phyloP scores from a whole-genome alignment of 2,329 filamentous ascomycete species.

The Penicillium hesseltinei region DNA sequence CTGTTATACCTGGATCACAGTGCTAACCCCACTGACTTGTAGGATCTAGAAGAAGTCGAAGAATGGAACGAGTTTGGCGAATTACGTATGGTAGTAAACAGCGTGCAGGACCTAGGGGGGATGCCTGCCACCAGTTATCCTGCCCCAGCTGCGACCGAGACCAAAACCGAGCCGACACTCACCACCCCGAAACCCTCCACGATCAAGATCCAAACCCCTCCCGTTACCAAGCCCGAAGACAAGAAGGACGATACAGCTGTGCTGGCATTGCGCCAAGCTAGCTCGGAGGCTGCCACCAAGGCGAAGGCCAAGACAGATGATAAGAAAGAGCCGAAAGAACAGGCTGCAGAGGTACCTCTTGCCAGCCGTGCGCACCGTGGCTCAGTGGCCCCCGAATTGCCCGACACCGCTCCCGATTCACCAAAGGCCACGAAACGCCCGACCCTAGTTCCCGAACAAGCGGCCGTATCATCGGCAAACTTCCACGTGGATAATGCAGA shows the following conservation, averaged over 20 bases:
- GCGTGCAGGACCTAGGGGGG: slow-evolving; percentile 35
- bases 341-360: slow-evolving; percentile 11
- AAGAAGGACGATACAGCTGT: slow-evolving; percentile 41
- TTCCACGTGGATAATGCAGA: slow-evolving; percentile 39
- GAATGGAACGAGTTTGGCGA: slow-evolving; percentile 99
- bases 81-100: slow-evolving; percentile 75
- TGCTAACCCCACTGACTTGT: slow-evolving; percentile 5
- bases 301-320: slow-evolving; percentile 31
- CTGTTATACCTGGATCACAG: background rate
- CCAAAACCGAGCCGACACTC: slow-evolving; percentile 24
- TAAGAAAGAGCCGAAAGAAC: slow-evolving; percentile 19
- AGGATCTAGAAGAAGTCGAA: slow-evolving; percentile 93
- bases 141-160: slow-evolving; percentile 22
- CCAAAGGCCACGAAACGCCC: slow-evolving; percentile 27
- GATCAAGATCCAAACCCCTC: slow-evolving; percentile 44
- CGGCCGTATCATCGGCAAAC: slow-evolving; percentile 40
- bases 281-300: slow-evolving; percentile 40
- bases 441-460: slow-evolving; percentile 34
- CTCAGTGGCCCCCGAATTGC: slow-evolving; percentile 35
- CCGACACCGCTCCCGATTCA: slow-evolving; percentile 21
- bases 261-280: slow-evolving; percentile 45
- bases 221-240: slow-evolving; percentile 31
- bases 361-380: slow-evolving; percentile 22
- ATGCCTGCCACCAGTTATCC: slow-evolving; percentile 32
- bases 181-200: slow-evolving; percentile 34